phyloP scores from a whole-genome alignment of 257 asterid genomes.

The Salvia rosmarinus region DNA sequence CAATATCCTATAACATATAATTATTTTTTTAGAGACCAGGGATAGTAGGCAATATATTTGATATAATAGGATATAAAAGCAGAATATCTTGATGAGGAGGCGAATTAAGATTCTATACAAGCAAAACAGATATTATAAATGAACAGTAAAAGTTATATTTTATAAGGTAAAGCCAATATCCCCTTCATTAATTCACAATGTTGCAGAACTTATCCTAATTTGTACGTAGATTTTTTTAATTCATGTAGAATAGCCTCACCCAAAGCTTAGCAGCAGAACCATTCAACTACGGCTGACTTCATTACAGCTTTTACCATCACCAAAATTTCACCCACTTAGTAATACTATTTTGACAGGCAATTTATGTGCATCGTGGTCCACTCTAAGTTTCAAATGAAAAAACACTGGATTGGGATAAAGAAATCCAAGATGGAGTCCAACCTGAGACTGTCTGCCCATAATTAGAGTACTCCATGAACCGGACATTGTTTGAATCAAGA shows the following conservation, averaged over 20 bases:
- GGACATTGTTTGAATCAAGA: conserved; percentile 81
- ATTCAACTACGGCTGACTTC: conserved; percentile 18
- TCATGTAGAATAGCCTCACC: conserved; percentile 6
- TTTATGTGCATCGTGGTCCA: conserved; percentile 2
- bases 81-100: conserved; percentile 2
- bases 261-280: conserved; percentile 4
- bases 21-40: conserved; percentile 21
- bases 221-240: not conserved
- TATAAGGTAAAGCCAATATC: not conserved
- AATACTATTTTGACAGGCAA: conserved; percentile 8
- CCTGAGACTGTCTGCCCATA: conserved; percentile 97
- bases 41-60: not conserved
- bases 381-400: conserved; percentile 13
- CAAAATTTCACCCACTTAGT: not conserved
- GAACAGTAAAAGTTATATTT: not conserved
- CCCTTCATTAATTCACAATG: conserved; percentile 15
- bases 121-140: conserved; percentile 20
- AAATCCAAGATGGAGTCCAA: conserved; percentile 35
- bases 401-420: not conserved
- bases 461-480: conserved; percentile 92
- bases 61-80: not conserved
- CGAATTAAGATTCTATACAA: conserved; percentile 7
- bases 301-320: conserved; percentile 7
- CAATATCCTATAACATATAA: not conserved
- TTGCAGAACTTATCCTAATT: conserved; percentile 16